A percentile compares a stretch with the other conserved stretches of the same genome.
phyloP scores from a whole-genome alignment of 129 eudicot genomes.

The Artemisia annua region DNA sequence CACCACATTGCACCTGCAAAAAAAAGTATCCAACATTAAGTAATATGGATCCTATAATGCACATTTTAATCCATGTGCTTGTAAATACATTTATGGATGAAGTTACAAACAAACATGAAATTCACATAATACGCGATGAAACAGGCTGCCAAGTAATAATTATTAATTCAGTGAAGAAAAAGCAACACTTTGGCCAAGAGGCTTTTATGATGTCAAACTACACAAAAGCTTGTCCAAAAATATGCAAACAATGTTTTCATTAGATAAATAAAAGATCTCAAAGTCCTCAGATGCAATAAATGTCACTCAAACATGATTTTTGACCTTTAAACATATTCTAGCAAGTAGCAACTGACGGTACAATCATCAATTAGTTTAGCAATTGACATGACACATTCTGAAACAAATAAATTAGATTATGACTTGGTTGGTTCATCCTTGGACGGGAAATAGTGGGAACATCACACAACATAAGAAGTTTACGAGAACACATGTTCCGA shows the following conservation, averaged over 20 bases:
- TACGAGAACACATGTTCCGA: slow-evolving; percentile 14
- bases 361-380: not conserved
- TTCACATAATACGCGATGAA: not conserved
- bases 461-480: not conserved
- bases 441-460: not conserved
- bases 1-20: slow-evolving; percentile 90
- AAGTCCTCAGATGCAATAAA: not conserved
- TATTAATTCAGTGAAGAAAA: not conserved
- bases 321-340: not conserved
- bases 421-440: not conserved
- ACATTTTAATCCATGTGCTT: not conserved
- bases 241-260: not conserved
- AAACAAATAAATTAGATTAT: slow-evolving; percentile 1
- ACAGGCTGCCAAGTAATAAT: not conserved
- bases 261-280: not conserved
- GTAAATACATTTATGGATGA: slow-evolving; percentile 3
- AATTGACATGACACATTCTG: not conserved
- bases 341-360: not conserved
- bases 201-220: slow-evolving; percentile 9
- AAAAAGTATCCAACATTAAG: slow-evolving; percentile 14
- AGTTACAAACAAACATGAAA: not conserved
- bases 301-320: not conserved
- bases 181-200: not conserved
- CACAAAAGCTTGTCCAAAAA: not conserved
- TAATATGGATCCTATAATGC: slow-evolving; percentile 10